Base-by-base conservation (phyloP, 1,284 basidiomycete genomes). In the Austroboletus sp. region DNA sequence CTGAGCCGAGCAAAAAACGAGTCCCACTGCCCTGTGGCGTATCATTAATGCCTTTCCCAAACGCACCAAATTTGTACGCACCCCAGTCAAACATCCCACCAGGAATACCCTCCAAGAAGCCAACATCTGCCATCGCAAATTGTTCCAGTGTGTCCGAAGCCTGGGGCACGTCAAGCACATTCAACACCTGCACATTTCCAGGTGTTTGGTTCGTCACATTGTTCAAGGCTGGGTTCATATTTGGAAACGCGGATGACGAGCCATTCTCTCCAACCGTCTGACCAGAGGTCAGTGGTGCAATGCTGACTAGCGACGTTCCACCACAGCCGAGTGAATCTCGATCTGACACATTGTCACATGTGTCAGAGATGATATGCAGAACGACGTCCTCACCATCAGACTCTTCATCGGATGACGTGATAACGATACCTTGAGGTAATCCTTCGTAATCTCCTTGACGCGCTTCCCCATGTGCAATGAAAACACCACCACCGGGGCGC, bases 31-130 rank as follows among this genome's bases (percentile, higher is more conserved):
- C 78, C 84, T 87, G 51, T 45, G 34, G 36, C 40, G 30, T 29
- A 44, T 33, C 30, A 49, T 44, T 36, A 15, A 37, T 46, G 31
- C 34, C 35, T 46, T 31, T 44, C 23, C 13, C 26, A 12, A 52
- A 44, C 43, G 48, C 40, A 38, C 40, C 25, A 7, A 45, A 44
- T 48, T 26, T 5, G 34, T 16, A 74, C 80, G 60, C 54, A 86
- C 85, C 77, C 85, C 86, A 93, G 65, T 92, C 86, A 67, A 90
- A 90, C 76, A 89, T 89, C 19, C 78, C 77, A n/a, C 80, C 81
- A 12, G 89, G 89, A 39, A 92, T 76, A 1, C 84, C 83, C 55
- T 89, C 86, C 58, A 93, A 68, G 51, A 89, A 77, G 23, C 75
- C 79, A 44, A 70, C 76, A 63, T 91, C 86, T n/a, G 79, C 75